Base-by-base conservation (phyloP, 805 yeast genomes). In the Cyberlindnera xylosilytica region DNA sequence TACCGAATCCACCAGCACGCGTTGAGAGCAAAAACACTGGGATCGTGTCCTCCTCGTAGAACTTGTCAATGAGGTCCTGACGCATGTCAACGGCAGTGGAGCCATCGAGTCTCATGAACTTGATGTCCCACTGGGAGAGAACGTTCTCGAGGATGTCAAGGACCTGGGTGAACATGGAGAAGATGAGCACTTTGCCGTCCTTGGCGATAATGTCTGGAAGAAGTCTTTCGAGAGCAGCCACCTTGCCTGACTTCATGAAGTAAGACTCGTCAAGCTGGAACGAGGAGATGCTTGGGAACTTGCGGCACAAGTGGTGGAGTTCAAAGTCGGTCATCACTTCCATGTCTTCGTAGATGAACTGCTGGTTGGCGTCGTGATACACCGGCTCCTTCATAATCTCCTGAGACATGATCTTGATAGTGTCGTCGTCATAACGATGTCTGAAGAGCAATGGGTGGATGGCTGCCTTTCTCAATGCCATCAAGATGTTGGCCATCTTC, bases 1-100 rank as follows among this genome's bases (percentile, higher is more conserved):
- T 93, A 44, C 99, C 99, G 65, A 93, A 93, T 1, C 99, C 99
- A 60, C 99, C 99, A 1, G 99, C 98, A 60, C 87, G 88, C 4
- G 99, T 93, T 10, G 97, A 87, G 34, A 93, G 69, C 38, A 93
- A 69, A 57, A 93, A 91, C 3, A 93, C 83, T 0, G 95, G 91
- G 50, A 93, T 87, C 5, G 79, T 71, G 0, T 76, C 75, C 47
- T 89, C 95, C 26, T 86, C 89, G 56, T 88, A 83, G 59, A 86
- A 93, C 52, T 78, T 79, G 66, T 93, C 99, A 53, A 93, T 91
- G 52, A 91, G 68, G 44, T 85, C 87, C 63, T 93, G 99, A 59
- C 99, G 78, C 20, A 86, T 81, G 49, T 93, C 97, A 42, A 93
- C 99, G 12, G 90, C 74, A 0, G 99, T 93, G 45, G 75, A 75